Conservation (phyloP, 495 filamentous ascomycete genomes). For the Talaromyces stipitatus region DNA sequence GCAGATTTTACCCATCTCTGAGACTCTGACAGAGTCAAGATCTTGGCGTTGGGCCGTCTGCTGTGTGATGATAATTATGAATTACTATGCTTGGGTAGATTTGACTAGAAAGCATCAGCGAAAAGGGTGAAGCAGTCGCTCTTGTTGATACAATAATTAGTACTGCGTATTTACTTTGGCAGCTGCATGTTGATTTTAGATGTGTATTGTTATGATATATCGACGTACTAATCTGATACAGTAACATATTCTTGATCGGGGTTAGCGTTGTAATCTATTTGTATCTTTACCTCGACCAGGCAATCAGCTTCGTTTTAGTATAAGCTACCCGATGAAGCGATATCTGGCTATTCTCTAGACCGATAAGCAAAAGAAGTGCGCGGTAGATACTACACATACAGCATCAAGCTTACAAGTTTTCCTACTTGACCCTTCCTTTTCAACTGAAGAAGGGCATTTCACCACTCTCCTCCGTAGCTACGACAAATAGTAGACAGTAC, state of each 20-base stretch:
- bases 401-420: not conserved
- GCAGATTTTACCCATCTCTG: not conserved
- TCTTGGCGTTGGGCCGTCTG: not conserved
- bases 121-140: not conserved
- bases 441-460: not conserved
- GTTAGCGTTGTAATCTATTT: not conserved
- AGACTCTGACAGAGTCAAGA: too few species aligned
- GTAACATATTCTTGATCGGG: not conserved
- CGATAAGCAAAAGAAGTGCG: not conserved
- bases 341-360: not conserved
- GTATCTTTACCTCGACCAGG: not conserved
- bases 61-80: not conserved
- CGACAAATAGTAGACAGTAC: too few species aligned
- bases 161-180: not conserved
- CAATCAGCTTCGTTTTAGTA: not conserved
- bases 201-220: not conserved
- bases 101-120: too few species aligned
- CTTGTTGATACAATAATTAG: too few species aligned
- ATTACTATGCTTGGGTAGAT: not conserved
- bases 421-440: not conserved
- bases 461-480: not conserved
- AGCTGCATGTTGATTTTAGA: not conserved
- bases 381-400: not conserved
- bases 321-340: not conserved
- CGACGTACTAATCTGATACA: not conserved